Evolutionary conservation across 495 filamentous ascomycete species (phyloP), one percentile per base, ranked within the genome.

Genomic region (Cercophora newfieldiana): DNA sequence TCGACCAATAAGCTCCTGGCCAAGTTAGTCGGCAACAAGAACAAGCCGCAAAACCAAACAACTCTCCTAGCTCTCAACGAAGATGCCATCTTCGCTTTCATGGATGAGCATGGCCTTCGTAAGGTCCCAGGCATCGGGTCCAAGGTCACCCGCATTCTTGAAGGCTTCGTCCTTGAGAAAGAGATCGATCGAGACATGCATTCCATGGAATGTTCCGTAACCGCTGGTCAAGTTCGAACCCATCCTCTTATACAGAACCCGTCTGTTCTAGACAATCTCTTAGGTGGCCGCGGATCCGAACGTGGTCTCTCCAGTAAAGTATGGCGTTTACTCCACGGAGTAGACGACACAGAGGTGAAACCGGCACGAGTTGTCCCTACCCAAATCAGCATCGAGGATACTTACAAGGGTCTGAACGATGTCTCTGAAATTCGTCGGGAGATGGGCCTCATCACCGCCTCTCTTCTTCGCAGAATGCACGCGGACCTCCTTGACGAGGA

Each of bases 331-430:
- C 75, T 91, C 7, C 83, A 91, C 71, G 89, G 87, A 47, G 75
- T 86, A 18, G 89, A 91, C 71, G 71, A 82, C 61, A 79, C 84
- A 7, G 87, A 90, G 49, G 92, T 98, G 19, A 82, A 85, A 21
- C 83, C 88, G 66, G 90, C 88, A 1, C 85, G 87, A 68, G 87
- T 86, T 47, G 75, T 96, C 16, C 94, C 94, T 0, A 87, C 87
- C 14, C 93, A 97, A 74, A 97, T 98, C 74, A 94, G 91, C 75
- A 96, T 98, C 66, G 94, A 98, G 72, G 92, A 98, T 74, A 91
- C 91, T 5, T 98, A 95, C 72, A 67, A 68, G 2, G 85, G 86
- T 1, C 80, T 97, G 1, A 83, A 88, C 67, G 85, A 81, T 0
- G 66, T 89, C 50, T 74, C 85, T 2, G 82, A 88, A 53, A 85